Evolutionary conservation across 768 basidiomycete genomes (phyloP).

Genomic region (Suillus weaverae): DNA sequence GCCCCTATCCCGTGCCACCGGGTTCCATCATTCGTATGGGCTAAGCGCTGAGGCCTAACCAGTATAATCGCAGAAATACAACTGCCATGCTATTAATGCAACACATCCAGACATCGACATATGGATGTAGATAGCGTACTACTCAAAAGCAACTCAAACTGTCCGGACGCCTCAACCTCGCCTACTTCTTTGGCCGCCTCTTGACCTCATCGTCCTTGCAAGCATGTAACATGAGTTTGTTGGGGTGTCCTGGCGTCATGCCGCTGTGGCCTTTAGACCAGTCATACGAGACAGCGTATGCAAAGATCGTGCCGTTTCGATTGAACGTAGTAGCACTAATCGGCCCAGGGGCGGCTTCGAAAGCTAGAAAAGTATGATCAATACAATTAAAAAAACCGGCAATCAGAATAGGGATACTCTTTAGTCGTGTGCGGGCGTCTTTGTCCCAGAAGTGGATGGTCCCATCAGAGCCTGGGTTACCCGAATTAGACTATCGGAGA

Average conservation of each 20-base stretch:
- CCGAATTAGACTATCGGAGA: not conserved
- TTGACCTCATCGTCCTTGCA: constrained; percentile 88
- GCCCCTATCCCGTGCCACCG: not conserved
- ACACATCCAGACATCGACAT: constrained; percentile 7
- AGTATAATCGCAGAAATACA: not conserved
- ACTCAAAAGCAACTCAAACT: constrained; percentile 1
- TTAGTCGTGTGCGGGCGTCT: constrained; percentile 87
- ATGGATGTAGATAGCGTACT: constrained; percentile 7
- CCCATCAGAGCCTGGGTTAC: constrained; percentile 67
- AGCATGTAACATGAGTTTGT: constrained; percentile 82
- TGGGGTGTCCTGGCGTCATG: constrained; percentile 65
- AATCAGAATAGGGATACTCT: constrained; percentile 52
- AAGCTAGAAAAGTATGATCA: constrained; percentile 44
- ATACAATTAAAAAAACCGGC: not conserved
- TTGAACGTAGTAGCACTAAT: constrained; percentile 84
- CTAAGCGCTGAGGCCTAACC: not conserved
- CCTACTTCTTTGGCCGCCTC: constrained; percentile 48
- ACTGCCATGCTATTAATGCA: constrained; percentile 9
- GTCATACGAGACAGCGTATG: constrained; percentile 90
- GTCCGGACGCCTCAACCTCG: not conserved
- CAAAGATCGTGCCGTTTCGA: constrained; percentile 84
- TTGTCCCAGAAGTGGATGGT: constrained; percentile 96
- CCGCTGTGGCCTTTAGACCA: constrained; percentile 93
- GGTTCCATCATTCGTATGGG: not conserved
- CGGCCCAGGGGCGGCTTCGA: constrained; percentile 73